A percentile compares a stretch with the other conserved stretches of the same genome.
These are phyloP conservation scores for Theileria equi DNA, from an alignment of 169 alveolate species.

Conservation along the genomic window DNA sequence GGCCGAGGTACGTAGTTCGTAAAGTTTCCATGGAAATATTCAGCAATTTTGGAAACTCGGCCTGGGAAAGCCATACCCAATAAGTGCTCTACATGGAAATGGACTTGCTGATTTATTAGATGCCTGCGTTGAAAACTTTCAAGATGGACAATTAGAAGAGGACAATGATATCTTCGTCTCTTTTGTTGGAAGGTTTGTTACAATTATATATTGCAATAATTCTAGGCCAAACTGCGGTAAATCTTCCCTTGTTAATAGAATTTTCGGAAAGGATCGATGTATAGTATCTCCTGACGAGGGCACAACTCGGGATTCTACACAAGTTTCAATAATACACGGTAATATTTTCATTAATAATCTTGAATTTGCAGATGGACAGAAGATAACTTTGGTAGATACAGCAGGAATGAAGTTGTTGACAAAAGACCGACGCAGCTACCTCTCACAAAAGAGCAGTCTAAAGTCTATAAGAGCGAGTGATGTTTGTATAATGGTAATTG, in stretches of 20 bases:
- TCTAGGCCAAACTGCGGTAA: constrained; percentile 76
- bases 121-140: constrained; percentile 52
- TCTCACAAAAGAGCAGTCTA: constrained; percentile 42
- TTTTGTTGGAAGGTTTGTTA: constrained; percentile 57
- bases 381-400: constrained; percentile 33
- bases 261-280: constrained; percentile 64
- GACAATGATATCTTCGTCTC: constrained; percentile 43
- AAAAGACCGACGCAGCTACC: constrained; percentile 49
- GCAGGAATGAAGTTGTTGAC: constrained; percentile 55
- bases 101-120: constrained; percentile 73
- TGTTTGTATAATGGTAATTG: constrained; percentile 72
- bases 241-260: constrained; percentile 65
- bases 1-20: constrained; percentile 56
- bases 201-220: constrained; percentile 4
- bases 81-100: constrained; percentile 75
- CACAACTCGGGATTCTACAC: constrained; percentile 74
- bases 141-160: constrained; percentile 34
- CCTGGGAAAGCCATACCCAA: constrained; percentile 72
- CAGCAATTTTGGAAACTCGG: constrained; percentile 76
- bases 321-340: constrained; percentile 60
- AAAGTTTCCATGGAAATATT: not conserved
- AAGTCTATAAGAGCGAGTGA: constrained; percentile 72
- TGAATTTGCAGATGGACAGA: constrained; percentile 5
- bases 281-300: constrained; percentile 77
- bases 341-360: not conserved